These are phyloP conservation scores for Nakazawaea ernobii DNA, from an alignment of 805 yeast genomes.

Conservation along the genomic window DNA sequence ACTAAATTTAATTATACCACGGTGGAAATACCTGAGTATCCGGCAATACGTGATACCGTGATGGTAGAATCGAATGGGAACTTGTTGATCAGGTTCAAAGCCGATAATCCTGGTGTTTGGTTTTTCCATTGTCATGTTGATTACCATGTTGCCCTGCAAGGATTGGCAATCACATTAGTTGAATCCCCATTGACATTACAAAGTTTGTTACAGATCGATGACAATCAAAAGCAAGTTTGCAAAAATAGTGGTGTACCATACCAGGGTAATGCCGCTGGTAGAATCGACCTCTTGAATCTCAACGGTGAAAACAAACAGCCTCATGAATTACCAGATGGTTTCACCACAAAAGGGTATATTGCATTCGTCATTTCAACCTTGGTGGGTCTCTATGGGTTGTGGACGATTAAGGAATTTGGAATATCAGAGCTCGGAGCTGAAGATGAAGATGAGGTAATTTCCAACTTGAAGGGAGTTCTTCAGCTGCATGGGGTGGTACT, in stretches of 20 bases:
- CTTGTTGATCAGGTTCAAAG: slow-evolving; percentile 63
- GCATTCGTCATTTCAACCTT: slow-evolving; percentile 51
- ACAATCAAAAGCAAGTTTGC: slow-evolving; percentile 48
- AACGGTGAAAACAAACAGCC: slow-evolving; percentile 57
- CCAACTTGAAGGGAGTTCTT: not conserved
- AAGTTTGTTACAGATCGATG: slow-evolving; percentile 34
- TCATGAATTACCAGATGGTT: slow-evolving; percentile 61
- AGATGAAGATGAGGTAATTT: slow-evolving; percentile 23
- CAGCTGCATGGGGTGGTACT: not conserved
- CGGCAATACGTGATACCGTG: slow-evolving; percentile 67
- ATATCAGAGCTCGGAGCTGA: slow-evolving; percentile 53
- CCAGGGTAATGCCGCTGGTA: slow-evolving; percentile 74
- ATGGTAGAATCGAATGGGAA: slow-evolving; percentile 63
- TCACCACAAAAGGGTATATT: slow-evolving; percentile 63
- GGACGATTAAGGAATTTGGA: slow-evolving; percentile 57
- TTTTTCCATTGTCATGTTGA: slow-evolving; percentile 89
- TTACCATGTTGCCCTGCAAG: slow-evolving; percentile 74
- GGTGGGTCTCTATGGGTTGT: slow-evolving; percentile 56
- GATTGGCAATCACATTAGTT: slow-evolving; percentile 63
- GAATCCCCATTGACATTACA: slow-evolving; percentile 62
- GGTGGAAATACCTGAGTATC: slow-evolving; percentile 48
- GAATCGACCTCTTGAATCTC: slow-evolving; percentile 46
- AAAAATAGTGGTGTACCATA: slow-evolving; percentile 35
- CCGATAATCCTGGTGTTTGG: slow-evolving; percentile 93
- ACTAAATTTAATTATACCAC: slow-evolving; percentile 42